Evolutionary conservation across 768 basidiomycete genomes (phyloP), one percentile per base, ranked within the genome.

Genomic region (Galerina marginata): DNA sequence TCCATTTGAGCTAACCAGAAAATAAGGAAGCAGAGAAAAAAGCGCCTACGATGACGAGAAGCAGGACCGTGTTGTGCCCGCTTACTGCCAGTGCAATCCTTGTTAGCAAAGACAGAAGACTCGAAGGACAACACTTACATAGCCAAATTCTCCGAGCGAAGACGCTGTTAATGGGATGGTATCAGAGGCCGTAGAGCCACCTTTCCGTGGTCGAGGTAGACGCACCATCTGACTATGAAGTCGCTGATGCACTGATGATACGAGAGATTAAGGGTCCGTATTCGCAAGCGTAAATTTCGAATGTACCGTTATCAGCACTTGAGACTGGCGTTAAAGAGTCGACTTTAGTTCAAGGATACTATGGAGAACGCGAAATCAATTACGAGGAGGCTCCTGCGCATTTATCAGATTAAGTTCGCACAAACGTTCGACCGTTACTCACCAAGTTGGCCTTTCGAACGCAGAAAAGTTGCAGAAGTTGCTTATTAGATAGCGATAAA

Each of bases 131-230:
- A 25, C 14, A 60, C 68, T 6, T 56, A 69, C 70, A 39, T 2
- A 65, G 46, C 68, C 68, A 71, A 33, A 71, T 67, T 29, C 70
- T 63, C 12, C 68, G 65, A 12, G 67, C 68, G 40, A 69, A 69
- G 7, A 71, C 57, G 16, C 70, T 71, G 51, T 14, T 26, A 42
- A 42, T 5, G 16, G n/a, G 26, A 6, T 38, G 9, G 45, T 15
- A 15, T 20, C 36, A 36, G 47, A n/a, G 3, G 12, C n/a, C 33
- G 37, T 44, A 7, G 5, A 7, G 7, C 29, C 5, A 33, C 29
- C n/a, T 2, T 20, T 12, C 11, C 6, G 14, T 11, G n/a, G 26
- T 20, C 1, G 14, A 0, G 37, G 23, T 3, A 26, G 14, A 43
- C 59, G 45, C 29, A 69, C 70, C 64, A 46, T 56, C 70, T 59